These are phyloP conservation scores for Xylaria cubensis DNA, from an alignment of 495 filamentous ascomycete genomes.

Conservation along the genomic window DNA sequence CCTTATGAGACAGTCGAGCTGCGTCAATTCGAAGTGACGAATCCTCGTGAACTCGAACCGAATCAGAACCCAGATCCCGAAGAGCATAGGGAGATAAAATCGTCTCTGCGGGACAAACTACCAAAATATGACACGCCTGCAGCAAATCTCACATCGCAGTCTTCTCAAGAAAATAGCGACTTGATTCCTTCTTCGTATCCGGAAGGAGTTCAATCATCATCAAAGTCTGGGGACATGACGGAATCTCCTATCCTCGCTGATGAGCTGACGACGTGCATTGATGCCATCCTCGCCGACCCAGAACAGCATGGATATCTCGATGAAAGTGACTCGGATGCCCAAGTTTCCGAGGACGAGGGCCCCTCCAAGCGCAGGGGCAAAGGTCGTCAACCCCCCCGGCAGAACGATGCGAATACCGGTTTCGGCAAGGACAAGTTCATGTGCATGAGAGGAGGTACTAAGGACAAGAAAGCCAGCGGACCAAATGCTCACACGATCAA, in stretches of 20 bases:
- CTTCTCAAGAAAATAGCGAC: slow-evolving; percentile 21
- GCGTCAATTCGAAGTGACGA: slow-evolving; percentile 61
- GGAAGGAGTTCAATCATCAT: not conserved
- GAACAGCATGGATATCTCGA: slow-evolving; percentile 24
- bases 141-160: slow-evolving; percentile 25
- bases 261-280: slow-evolving; percentile 19
- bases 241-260: not conserved
- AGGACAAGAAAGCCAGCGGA: slow-evolving; percentile 38
- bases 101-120: slow-evolving; percentile 43
- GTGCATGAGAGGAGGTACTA: slow-evolving; percentile 51
- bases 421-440: slow-evolving; percentile 50
- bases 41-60: no score
- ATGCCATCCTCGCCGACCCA: slow-evolving; percentile 23
- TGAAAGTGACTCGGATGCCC: slow-evolving; percentile 10
- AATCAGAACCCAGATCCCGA: no score
- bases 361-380: slow-evolving; percentile 32
- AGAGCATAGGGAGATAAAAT: no score
- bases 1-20: slow-evolving; percentile 45
- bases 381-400: not conserved
- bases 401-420: not conserved
- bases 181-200: slow-evolving; percentile 27
- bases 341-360: slow-evolving; percentile 36
- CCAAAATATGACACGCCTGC: not conserved
- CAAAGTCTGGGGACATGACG: not conserved
- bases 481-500: slow-evolving; percentile 81